Evolutionary conservation across 352 stramenopile species (phyloP), one percentile per base, ranked within the genome.

Genomic region (Phytophthora sp.): DNA sequence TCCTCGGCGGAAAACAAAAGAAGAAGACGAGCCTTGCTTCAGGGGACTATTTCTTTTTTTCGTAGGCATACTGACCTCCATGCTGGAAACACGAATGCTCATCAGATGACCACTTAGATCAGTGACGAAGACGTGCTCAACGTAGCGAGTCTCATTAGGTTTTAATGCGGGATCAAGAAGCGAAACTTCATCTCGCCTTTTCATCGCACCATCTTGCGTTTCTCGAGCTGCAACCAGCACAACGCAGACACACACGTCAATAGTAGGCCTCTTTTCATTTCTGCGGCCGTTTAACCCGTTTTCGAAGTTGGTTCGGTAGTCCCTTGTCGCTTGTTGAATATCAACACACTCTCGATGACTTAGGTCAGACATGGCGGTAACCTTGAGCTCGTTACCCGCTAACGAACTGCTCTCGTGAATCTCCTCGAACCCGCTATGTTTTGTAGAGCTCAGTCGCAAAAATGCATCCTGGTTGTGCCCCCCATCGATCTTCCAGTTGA

Each of bases 401-500:
- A 28, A 23, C 8, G 45, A 31, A 2, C 32, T 18, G 7, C 54
- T 21, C 5, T 75, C 63, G 2, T 43, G 9, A 35, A 75, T 23
- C 56, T 72, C 58, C 46, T 84, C 67, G 53, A 86, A 87, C 2
- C 50, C 43, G 26, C 61, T 88, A 24, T 82, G 72, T 48, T 91
- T 92, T 13, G 76, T 90, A 1, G 81, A 87, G 23, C 81, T 88
- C 2, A 92, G 64, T 15, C 74, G 75, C 21, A 91, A 55, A 24
- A 76, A 91, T 8, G 73, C 69, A 37, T 76, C 70, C 42, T 76
- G 74, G 11, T 23, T 38, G 12, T 52, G 49, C 6, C 67, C 69
- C 2, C 70, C 74, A 35, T 79, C 64, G 6, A 87, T 45, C 50
- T 90, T 93, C 82, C 84, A 90, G 28, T 79, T 89, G 6, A 93